A percentile compares a stretch with the other conserved stretches of the same genome.
Conservation (phyloP, 345 rosid species). For the Cardamine occulta region DNA sequence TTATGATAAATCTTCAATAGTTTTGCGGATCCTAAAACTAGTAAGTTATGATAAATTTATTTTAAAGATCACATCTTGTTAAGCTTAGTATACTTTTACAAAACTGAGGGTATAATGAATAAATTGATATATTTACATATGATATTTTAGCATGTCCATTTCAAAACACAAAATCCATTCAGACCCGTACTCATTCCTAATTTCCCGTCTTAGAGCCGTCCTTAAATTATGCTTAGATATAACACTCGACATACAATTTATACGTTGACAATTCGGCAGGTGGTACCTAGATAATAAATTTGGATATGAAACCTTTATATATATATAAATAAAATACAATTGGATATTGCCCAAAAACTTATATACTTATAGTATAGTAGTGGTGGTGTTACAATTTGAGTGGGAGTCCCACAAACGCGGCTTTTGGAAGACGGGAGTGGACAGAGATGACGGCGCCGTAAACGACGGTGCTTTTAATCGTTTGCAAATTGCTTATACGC, state of each 20-base stretch:
- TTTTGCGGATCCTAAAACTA: not conserved
- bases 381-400: not conserved
- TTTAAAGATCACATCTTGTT: not conserved
- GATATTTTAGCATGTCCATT: not conserved
- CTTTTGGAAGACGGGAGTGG: conserved; percentile 36
- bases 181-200: no score
- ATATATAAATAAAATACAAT: not conserved
- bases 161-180: no score
- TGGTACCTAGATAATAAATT: conserved; percentile 13
- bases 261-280: not conserved
- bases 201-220: not conserved
- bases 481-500: conserved; percentile 9
- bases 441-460: conserved; percentile 35
- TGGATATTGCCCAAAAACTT: not conserved
- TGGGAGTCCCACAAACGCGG: conserved; percentile 29
- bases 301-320: not conserved
- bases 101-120: not conserved
- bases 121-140: not conserved
- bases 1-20: not conserved
- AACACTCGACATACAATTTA: not conserved
- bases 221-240: not conserved
- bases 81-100: not conserved
- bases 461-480: conserved; percentile 20
- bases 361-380: not conserved
- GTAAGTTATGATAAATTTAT: not conserved